A percentile compares a stretch with the other conserved stretches of the same genome.
Evolutionary conservation across 2,329 filamentous ascomycete genomes (phyloP).

Genomic region (Xylariomycetidae sp.): DNA sequence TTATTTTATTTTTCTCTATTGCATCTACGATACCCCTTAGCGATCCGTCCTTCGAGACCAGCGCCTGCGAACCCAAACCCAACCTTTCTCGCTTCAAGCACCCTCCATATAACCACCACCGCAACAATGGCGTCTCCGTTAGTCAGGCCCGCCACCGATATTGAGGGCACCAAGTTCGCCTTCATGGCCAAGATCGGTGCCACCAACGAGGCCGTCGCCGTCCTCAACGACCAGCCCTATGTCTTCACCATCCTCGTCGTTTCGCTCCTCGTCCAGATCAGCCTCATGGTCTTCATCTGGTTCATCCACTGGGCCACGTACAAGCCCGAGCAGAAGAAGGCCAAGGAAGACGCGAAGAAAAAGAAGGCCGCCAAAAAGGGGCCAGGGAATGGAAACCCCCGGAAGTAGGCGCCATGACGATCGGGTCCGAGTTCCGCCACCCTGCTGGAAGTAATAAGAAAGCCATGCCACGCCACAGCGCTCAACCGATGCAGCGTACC

Average conservation of each 20-base stretch:
- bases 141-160: constrained; percentile 45
- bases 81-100: constrained; percentile 2
- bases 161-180: no score
- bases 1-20: background rate
- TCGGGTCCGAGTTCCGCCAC: no score
- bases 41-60: background rate
- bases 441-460: no score
- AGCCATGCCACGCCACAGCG: no score
- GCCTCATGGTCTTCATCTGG: constrained; percentile 44
- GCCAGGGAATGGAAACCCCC: constrained; percentile 23
- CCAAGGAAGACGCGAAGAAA: constrained; percentile 37
- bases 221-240: constrained; percentile 55
- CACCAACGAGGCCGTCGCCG: constrained; percentile 50
- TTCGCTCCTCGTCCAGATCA: constrained; percentile 43
- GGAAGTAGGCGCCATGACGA: no score
- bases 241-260: constrained; percentile 52
- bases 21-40: constrained; percentile 1
- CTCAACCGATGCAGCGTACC: no score
- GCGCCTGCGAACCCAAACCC: background rate
- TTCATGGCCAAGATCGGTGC: constrained; percentile 53
- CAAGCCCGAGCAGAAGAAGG: constrained; percentile 55
- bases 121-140: constrained; percentile 6
- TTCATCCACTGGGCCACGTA: constrained; percentile 55
- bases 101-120: no score
- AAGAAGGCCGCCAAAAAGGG: constrained; percentile 27